Base-by-base conservation (phyloP, 1,284 basidiomycete species). In the Trichosporon sp. region DNA sequence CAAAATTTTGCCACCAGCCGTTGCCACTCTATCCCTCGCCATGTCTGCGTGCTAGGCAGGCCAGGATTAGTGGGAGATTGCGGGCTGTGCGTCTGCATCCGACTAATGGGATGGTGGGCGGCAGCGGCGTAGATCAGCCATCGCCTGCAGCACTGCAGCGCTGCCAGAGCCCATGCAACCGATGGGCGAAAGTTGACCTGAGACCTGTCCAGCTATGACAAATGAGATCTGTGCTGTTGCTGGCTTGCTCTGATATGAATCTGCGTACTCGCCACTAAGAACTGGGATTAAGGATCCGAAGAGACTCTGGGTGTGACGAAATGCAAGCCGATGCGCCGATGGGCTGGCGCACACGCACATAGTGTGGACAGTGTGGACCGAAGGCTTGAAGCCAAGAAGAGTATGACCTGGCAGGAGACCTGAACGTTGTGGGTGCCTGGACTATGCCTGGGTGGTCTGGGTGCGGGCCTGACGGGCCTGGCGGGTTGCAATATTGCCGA, bases 401-500 rank as follows among this genome's bases (percentile, higher is more conserved):
- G 26, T 26, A 26, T 26, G 26, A 26, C 26, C 26, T 26, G 26
- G 35, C 8, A 37, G 6, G 35, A 37, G 35, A 37, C 35, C 35
- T 37, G 35, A 37, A 37, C 6, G 8, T 37, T 5, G 35, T 37
- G 35, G 35, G 35, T 37, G 35, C 35, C 35, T 37, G 35, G 35
- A 37, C 40, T 14, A 4, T 43, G 40, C 10, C 40, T 43, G 40
- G 40, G 10, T 16, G 40, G 48, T 2, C 48, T 51, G 48, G 48
- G 48, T 51, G 11, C 11, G 14, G 43, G 38, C 38, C 38, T 40
- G 38, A 10, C 38, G 38, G 38, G 38, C 11, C 35, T 37, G 12
- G 38, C 8, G 12, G 59, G 59, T 6, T 63, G 59, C 32, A 63
- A 37, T 35, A 63, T 63, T 63, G 59, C 59, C 59, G 32, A 63